Percentiles rank a stretch among this genome's conserved stretches.
Conservation (phyloP, 164 flowering plant genomes). For the Vitis rupestris region DNA sequence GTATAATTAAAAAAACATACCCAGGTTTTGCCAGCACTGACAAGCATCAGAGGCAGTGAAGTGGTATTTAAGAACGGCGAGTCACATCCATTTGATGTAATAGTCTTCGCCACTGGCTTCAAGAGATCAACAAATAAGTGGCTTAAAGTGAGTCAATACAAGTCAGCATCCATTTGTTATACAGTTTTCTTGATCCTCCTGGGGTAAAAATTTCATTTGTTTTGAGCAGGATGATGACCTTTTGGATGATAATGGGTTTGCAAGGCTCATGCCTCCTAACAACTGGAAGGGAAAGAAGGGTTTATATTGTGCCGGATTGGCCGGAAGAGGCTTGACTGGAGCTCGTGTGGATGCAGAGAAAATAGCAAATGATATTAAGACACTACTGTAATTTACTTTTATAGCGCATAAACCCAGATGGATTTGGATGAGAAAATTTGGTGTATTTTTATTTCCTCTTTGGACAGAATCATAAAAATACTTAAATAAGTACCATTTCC, state of each 20-base stretch:
- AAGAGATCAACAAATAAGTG: conserved; percentile 39
- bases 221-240: conserved; percentile 13
- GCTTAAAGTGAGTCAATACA: conserved; percentile 39
- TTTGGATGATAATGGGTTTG: conserved; percentile 23
- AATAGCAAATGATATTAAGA: conserved; percentile 21
- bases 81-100: conserved; percentile 35
- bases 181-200: too few species aligned
- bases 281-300: conserved; percentile 35
- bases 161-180: too few species aligned
- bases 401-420: too few species aligned
- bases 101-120: conserved; percentile 62
- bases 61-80: conserved; percentile 38
- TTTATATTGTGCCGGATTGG: conserved; percentile 30
- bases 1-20: too few species aligned
- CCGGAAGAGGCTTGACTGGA: conserved; percentile 27
- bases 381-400: too few species aligned
- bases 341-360: conserved; percentile 23
- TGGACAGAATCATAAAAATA: too few species aligned
- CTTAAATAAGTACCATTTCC: background rate
- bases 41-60: conserved; percentile 25
- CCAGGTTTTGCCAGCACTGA: conserved; percentile 46
- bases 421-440: background rate
- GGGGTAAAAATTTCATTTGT: background rate
- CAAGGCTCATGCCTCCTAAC: conserved; percentile 14
- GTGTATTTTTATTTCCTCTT: background rate